Evolutionary conservation across 2,329 filamentous ascomycete genomes (phyloP).

Genomic region (Colletotrichum graminicola): DNA sequence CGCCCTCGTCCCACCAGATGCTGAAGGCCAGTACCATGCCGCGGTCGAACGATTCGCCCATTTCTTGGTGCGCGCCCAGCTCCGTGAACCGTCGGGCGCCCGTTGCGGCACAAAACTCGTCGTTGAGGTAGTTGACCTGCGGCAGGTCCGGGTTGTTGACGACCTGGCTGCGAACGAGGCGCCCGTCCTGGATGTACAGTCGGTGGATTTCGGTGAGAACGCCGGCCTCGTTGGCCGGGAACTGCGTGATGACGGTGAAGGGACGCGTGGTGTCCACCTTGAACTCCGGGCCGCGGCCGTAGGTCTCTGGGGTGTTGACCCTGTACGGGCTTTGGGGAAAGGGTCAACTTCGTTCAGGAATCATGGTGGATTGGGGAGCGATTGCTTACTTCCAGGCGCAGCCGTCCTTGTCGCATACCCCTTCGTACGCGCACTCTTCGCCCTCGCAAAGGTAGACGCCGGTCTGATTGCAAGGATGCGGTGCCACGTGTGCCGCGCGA

Average conservation of each 20-base stretch:
- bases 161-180: constrained; percentile 59
- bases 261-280: constrained; percentile 53
- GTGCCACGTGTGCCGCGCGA: constrained; percentile 58
- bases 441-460: constrained; percentile 60
- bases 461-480: constrained; percentile 61
- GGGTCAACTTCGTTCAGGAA: neutral
- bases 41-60: constrained; percentile 59
- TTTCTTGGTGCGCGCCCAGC: constrained; percentile 57
- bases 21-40: constrained; percentile 66
- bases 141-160: constrained; percentile 47
- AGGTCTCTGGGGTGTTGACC: constrained; percentile 46
- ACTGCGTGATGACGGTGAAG: constrained; percentile 65
- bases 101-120: constrained; percentile 52
- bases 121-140: constrained; percentile 53
- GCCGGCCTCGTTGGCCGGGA: constrained; percentile 54
- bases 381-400: constrained; percentile 55
- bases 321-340: constrained; percentile 48
- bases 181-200: constrained; percentile 63
- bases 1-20: constrained; percentile 65
- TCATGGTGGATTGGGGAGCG: neutral
- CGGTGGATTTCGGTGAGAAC: constrained; percentile 60
- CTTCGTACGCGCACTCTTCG: constrained; percentile 52
- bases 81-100: constrained; percentile 49
- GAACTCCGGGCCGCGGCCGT: constrained; percentile 49
- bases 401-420: constrained; percentile 59